These are phyloP conservation scores for Juncus effusus DNA, from an alignment of 176 grass and related monocot genomes.

Conservation along the genomic window DNA sequence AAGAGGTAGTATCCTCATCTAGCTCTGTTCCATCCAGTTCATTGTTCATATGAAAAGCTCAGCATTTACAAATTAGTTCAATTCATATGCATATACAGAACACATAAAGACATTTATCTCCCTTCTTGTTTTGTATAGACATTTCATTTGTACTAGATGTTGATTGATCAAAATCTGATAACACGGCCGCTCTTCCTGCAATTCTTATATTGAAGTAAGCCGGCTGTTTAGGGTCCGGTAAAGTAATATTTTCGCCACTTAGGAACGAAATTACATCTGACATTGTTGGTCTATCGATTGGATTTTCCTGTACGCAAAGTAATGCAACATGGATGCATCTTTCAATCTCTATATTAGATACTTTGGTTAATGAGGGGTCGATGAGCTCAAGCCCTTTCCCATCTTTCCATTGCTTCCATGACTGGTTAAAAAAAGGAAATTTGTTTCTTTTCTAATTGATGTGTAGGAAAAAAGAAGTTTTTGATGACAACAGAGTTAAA, in stretches of 20 bases:
- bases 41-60: too few relatives aligned
- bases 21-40: too few relatives aligned
- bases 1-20: too few relatives aligned
- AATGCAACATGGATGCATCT: slow-evolving; percentile 28
- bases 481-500: too few relatives aligned
- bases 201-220: slow-evolving; percentile 27
- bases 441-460: too few relatives aligned
- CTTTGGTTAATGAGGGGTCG: not conserved
- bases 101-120: too few relatives aligned
- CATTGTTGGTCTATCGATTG: slow-evolving; percentile 22
- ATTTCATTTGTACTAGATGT: too few relatives aligned
- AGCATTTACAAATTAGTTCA: too few relatives aligned
- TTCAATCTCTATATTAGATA: not conserved
- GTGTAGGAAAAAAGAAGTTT: too few relatives aligned
- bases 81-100: too few relatives aligned
- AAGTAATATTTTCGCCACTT: not conserved
- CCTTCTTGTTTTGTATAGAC: too few relatives aligned
- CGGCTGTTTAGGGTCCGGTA: slow-evolving; percentile 23
- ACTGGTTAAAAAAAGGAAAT: too few relatives aligned
- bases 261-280: slow-evolving; percentile 22
- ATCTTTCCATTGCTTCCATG: slow-evolving; percentile 18
- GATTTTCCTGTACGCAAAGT: slow-evolving; percentile 27
- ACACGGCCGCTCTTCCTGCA: not conserved
- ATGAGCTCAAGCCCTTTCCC: slow-evolving; percentile 6
- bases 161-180: not conserved